A percentile compares a stretch with the other conserved stretches of the same genome.
Evolutionary conservation across 768 basidiomycete genomes (phyloP).

Genomic region (Phaffia tasmanica): DNA sequence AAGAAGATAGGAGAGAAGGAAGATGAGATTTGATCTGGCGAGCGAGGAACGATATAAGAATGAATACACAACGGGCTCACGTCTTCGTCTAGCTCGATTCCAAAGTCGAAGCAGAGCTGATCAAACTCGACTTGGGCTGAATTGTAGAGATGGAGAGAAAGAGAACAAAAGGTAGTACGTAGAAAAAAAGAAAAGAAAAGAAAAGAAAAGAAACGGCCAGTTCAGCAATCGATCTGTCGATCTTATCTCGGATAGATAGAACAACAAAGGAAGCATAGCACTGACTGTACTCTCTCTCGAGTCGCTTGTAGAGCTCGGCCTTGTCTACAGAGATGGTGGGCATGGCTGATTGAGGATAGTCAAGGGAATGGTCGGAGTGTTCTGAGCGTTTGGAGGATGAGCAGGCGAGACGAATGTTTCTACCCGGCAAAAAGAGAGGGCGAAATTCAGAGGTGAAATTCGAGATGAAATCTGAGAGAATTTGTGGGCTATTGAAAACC

Average conservation of each 20-base stretch:
- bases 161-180: conserved; percentile 3
- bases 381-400: no score
- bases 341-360: conserved; percentile 34
- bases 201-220: conserved; percentile 23
- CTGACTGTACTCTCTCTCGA: conserved; percentile 71
- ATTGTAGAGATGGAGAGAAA: conserved; percentile 22
- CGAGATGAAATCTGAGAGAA: no score
- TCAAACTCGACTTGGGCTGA: conserved; percentile 90
- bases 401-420: no score
- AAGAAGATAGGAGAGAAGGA: conserved; percentile 4
- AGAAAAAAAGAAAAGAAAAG: conserved; percentile 6
- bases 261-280: conserved; percentile 26
- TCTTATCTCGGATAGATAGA: conserved; percentile 9
- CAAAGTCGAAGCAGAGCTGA: conserved; percentile 90
- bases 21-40: not conserved
- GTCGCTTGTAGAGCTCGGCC: conserved; percentile 77
- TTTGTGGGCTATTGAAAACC: no score
- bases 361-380: not conserved
- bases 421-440: no score
- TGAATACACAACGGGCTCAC: conserved; percentile 45
- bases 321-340: conserved; percentile 95
- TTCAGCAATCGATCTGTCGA: not conserved
- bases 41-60: not conserved
- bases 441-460: no score
- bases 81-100: conserved; percentile 94